Evolutionary conservation across 2,329 filamentous ascomycete species (phyloP), one percentile per base, ranked within the genome.

Genomic region (Penicillium janthinellum): DNA sequence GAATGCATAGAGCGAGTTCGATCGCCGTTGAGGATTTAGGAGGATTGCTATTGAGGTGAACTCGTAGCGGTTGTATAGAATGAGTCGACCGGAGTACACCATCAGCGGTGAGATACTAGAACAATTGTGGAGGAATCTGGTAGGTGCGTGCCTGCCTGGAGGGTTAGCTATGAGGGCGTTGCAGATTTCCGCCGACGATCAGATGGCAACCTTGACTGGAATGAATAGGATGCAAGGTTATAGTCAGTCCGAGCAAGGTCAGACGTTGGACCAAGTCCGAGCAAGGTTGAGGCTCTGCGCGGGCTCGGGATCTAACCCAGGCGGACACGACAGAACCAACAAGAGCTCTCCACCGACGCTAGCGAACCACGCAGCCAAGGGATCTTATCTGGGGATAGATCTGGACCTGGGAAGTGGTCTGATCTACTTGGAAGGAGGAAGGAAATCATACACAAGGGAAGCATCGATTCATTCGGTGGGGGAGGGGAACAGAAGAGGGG

Each of bases 401-500:
- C 45, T 34, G 10, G 31, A 49, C n/a, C 45, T 20, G 28, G n/a
- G 20, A 48, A 12, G 15, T 28, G 20, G 25, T 38, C 49, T 39
- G 48, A 51, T 37, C 17, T 20, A 22, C 34, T 38, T 5, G 22
- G 25, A 17, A 44, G 22, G 38, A 25, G 10, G 8, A 39, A n/a
- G 11, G 15, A 38, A n/a, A 28, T 7, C 28, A 47, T 47, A 47
- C 44, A 28, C 28, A 28, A 28, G 15, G 17, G 4, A 35, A 34
- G 6, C 25, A 12, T 8, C 5, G 22, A 35, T 2, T 31, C 25
- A 47, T 31, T 47, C 12, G 22, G 50, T 28, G 5, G 3, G 8
- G 64, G 47, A 49, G 45, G 45, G 61, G 60, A 63, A 22, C 58
- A 62, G 38, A 58, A 61, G 25, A 67, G 39, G 58, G 59, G 17